Percentiles rank a stretch among this genome's conserved stretches.
Evolutionary conservation across 2,329 filamentous ascomycete species (phyloP).

Genomic region (Alternaria atra): DNA sequence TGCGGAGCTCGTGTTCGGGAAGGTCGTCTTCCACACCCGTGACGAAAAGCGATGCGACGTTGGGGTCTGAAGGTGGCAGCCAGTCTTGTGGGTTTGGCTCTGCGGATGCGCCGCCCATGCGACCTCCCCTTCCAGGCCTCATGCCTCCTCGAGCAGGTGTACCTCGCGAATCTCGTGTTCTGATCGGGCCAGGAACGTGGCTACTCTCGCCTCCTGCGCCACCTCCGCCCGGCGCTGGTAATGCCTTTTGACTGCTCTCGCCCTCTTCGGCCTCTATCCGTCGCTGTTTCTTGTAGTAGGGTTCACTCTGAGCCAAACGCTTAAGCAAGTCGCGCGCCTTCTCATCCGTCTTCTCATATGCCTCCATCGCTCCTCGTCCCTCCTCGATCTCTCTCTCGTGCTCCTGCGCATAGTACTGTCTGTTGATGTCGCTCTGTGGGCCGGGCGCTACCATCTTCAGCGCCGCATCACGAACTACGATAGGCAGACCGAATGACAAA

Average conservation of each 20-base stretch:
- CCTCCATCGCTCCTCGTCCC: constrained; percentile 79
- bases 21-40: constrained; percentile 96
- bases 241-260: constrained; percentile 53
- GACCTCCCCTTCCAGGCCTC: constrained; percentile 53
- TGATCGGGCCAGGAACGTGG: constrained; percentile 73
- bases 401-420: constrained; percentile 97
- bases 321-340: constrained; percentile 90
- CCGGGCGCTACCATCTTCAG: constrained; percentile 98
- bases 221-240: constrained; percentile 51
- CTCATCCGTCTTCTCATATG: constrained; percentile 96
- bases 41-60: constrained; percentile 91
- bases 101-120: constrained; percentile 69
- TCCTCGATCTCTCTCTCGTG: constrained; percentile 96
- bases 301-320: constrained; percentile 87
- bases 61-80: constrained; percentile 80
- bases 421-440: constrained; percentile 89
- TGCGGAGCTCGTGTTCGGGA: constrained; percentile 88
- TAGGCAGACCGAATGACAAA: constrained; percentile 92
- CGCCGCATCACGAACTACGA: constrained; percentile 93
- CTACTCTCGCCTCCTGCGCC: constrained; percentile 42
- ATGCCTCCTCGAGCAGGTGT: constrained; percentile 48
- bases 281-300: constrained; percentile 90
- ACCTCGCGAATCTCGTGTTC: constrained; percentile 70
- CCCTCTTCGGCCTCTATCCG: constrained; percentile 69
- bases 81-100: constrained; percentile 87